These are phyloP conservation scores for Amphibolis antarctica DNA, from an alignment of 106 monocot species.

Conservation along the genomic window DNA sequence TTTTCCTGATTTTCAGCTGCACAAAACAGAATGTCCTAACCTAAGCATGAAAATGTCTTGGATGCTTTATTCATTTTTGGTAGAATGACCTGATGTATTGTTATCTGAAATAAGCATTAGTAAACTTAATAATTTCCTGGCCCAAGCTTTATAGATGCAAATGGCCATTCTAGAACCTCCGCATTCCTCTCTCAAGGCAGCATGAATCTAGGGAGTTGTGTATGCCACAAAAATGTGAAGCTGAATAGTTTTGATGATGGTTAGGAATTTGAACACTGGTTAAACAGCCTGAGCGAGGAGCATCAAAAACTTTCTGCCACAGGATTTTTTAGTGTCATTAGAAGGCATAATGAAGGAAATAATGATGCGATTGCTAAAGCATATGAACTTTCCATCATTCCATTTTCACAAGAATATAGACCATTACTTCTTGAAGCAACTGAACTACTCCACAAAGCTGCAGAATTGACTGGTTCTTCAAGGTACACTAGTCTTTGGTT, in stretches of 20 bases:
- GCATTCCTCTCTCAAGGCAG: too few species aligned
- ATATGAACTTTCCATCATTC: conserved; percentile 49
- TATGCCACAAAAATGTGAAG: background rate
- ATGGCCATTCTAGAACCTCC: too few species aligned
- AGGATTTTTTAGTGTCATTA: conserved; percentile 87
- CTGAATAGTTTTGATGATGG: background rate
- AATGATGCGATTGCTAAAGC: conserved; percentile 6
- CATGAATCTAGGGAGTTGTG: background rate
- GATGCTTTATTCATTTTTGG: too few species aligned
- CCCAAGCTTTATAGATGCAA: too few species aligned
- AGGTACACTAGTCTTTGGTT: conserved; percentile 56
- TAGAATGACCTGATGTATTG: too few species aligned
- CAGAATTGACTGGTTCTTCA: conserved; percentile 49
- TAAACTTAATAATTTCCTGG: too few species aligned
- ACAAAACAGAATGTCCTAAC: too few species aligned
- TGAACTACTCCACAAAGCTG: conserved; percentile 54
- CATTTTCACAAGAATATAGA: conserved; percentile 74
- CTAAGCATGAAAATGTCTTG: too few species aligned
- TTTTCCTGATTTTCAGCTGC: too few species aligned
- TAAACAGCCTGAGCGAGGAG: conserved; percentile 32
- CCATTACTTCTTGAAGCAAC: conserved; percentile 50
- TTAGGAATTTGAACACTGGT: conserved; percentile 92
- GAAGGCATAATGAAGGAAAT: conserved; percentile 34
- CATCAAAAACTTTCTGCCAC: conserved; percentile 45
- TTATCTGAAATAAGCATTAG: too few species aligned